phyloP scores from a whole-genome alignment of 2,329 filamentous ascomycete genomes.

The Cryphonectria radicalis region DNA sequence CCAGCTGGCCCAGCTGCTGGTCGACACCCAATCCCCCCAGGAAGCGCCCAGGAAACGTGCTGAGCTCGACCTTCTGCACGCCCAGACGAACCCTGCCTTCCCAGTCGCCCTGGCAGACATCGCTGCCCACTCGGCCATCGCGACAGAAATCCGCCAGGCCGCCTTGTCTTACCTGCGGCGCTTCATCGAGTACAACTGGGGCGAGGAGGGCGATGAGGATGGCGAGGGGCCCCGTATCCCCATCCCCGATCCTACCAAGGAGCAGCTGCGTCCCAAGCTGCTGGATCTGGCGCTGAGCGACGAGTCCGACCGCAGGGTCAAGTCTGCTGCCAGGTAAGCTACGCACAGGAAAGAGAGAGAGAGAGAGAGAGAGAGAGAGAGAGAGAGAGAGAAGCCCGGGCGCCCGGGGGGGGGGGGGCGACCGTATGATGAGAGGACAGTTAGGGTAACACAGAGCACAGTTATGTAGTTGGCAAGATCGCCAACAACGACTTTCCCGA shows the following conservation, averaged over 20 bases:
- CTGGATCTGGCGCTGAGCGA: slow-evolving; percentile 76
- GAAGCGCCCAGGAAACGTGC: slow-evolving; percentile 82
- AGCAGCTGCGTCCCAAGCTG: slow-evolving; percentile 72
- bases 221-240: slow-evolving; percentile 58
- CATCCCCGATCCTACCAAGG: slow-evolving; percentile 74
- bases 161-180: slow-evolving; percentile 79
- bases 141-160: slow-evolving; percentile 78
- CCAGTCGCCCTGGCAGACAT: slow-evolving; percentile 81
- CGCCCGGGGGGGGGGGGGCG: no score
- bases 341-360: neutral
- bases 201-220: slow-evolving; percentile 68
- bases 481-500: slow-evolving; percentile 92
- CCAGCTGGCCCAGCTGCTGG: slow-evolving; percentile 85
- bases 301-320: slow-evolving; percentile 82
- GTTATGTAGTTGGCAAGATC: slow-evolving; percentile 86
- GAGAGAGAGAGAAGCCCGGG: neutral
- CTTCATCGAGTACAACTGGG: slow-evolving; percentile 87
- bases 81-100: slow-evolving; percentile 72
- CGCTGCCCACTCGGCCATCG: slow-evolving; percentile 74
- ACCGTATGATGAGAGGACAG: slow-evolving; percentile 20
- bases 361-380: neutral
- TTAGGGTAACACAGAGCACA: slow-evolving; percentile 37
- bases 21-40: slow-evolving; percentile 79
- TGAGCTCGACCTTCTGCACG: slow-evolving; percentile 78
- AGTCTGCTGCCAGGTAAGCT: slow-evolving; percentile 80